These are phyloP conservation scores for Scheffersomyces stipitis DNA, from an alignment of 805 yeast genomes.

Conservation along the genomic window DNA sequence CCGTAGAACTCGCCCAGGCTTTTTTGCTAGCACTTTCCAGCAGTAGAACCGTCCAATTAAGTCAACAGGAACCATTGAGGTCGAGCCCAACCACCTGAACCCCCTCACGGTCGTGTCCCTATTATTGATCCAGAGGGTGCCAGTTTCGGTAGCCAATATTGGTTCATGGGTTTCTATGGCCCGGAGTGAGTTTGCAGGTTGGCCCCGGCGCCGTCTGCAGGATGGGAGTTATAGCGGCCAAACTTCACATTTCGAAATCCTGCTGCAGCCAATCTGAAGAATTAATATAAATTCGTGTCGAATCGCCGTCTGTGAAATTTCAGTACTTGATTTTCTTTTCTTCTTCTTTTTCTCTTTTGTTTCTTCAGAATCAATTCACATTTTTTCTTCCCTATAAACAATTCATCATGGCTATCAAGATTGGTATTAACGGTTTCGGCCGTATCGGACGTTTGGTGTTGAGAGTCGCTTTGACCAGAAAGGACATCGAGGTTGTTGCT, in stretches of 20 bases:
- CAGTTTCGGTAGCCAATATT: no score
- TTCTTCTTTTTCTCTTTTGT: conserved; percentile 1
- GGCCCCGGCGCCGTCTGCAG: no score
- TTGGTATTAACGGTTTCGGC: conserved; percentile 38
- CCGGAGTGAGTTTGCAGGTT: conserved; percentile 5
- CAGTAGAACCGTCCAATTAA: no score
- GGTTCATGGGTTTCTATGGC: no score
- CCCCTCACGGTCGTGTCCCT: no score
- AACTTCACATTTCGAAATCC: conserved; percentile 1
- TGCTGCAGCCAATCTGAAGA: conserved; percentile 1
- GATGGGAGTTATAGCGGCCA: conserved; percentile 3
- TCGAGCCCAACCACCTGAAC: no score
- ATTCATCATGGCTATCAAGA: conserved; percentile 21
- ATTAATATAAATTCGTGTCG: conserved; percentile 8
- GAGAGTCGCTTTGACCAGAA: conserved; percentile 32
- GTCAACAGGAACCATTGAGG: no score
- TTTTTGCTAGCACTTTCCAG: no score
- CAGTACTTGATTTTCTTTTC: conserved; percentile 1
- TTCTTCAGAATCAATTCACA: not conserved
- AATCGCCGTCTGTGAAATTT: conserved; percentile 2
- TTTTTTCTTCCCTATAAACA: not conserved
- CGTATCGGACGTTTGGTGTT: conserved; percentile 37
- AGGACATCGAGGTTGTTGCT: conserved; percentile 32
- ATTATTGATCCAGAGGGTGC: no score
- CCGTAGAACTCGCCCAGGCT: no score